Evolutionary conservation across 208 protist species (phyloP).

Genomic region (Crithidia fasciculata): DNA sequence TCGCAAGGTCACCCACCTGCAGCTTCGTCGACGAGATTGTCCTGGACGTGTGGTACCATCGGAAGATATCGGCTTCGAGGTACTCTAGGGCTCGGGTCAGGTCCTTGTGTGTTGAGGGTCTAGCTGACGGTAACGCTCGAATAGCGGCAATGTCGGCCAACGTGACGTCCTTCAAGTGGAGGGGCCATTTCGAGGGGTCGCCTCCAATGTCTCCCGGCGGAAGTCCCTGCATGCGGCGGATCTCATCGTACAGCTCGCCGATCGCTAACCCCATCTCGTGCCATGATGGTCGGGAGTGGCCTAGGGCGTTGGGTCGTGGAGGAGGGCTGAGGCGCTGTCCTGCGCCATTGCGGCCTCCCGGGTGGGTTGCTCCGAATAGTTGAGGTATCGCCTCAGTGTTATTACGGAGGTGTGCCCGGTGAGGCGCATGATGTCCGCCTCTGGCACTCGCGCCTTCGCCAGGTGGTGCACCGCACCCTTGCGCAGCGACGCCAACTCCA

Average conservation of each 20-base stretch:
- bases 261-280: background rate
- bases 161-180: background rate
- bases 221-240: background rate
- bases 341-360: slow-evolving; percentile 16
- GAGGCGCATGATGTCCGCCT: slow-evolving; percentile 12
- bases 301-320: slow-evolving; percentile 6
- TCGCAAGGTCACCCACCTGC: background rate
- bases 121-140: background rate
- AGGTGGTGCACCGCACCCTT: slow-evolving; percentile 16
- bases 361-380: slow-evolving; percentile 16
- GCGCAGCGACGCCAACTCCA: slow-evolving; percentile 3
- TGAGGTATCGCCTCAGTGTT: slow-evolving; percentile 12
- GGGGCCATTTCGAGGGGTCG: background rate
- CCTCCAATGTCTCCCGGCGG: background rate
- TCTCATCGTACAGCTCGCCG: slow-evolving; percentile 9
- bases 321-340: slow-evolving; percentile 15
- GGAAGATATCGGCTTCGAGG: background rate
- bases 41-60: background rate
- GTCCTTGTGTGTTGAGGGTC: background rate
- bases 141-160: background rate
- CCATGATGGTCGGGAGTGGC: background rate
- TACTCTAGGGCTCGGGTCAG: background rate
- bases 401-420: slow-evolving; percentile 12
- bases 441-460: background rate
- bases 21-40: slow-evolving; percentile 9